Conservation (phyloP, 116 monocot species). For the Iris pallida region DNA sequence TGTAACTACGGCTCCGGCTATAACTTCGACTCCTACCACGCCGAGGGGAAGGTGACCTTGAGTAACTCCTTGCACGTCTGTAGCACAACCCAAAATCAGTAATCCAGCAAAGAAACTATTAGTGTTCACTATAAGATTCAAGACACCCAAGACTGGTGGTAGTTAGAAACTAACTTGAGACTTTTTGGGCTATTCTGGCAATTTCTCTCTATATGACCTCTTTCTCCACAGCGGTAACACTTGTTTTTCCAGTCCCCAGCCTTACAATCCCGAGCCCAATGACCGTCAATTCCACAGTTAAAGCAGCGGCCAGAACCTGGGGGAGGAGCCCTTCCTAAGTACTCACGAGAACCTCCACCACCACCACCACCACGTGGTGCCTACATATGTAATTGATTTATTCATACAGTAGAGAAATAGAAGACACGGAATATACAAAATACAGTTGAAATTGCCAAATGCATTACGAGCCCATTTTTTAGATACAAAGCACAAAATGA, state of each 20-base stretch:
- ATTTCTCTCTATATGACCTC: slow-evolving; percentile 92
- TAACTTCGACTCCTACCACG: slow-evolving; percentile 56
- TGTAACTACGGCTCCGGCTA: slow-evolving; percentile 57
- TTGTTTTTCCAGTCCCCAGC: slow-evolving; percentile 99
- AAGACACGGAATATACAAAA: no score
- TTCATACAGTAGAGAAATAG: no score
- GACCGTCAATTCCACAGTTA: slow-evolving; percentile 95
- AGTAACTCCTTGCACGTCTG: slow-evolving; percentile 63
- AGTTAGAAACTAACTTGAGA: slow-evolving; percentile 26
- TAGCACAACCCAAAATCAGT: background rate
- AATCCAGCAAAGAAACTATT: background rate
- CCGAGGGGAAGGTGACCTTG: slow-evolving; percentile 51
- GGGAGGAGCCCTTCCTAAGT: slow-evolving; percentile 79
- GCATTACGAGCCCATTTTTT: no score
- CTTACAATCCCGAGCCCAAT: slow-evolving; percentile 97
- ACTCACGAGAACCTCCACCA: slow-evolving; percentile 67
- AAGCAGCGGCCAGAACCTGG: slow-evolving; percentile 96
- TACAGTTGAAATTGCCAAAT: no score
- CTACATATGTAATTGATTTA: background rate
- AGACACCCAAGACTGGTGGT: background rate
- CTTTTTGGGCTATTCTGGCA: slow-evolving; percentile 89
- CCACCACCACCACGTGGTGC: slow-evolving; percentile 27
- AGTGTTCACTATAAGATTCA: background rate
- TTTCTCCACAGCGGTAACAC: slow-evolving; percentile 96
- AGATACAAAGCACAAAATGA: no score